Base-by-base conservation (phyloP, 2,329 filamentous ascomycete genomes). In the Aspergillus sergii region DNA sequence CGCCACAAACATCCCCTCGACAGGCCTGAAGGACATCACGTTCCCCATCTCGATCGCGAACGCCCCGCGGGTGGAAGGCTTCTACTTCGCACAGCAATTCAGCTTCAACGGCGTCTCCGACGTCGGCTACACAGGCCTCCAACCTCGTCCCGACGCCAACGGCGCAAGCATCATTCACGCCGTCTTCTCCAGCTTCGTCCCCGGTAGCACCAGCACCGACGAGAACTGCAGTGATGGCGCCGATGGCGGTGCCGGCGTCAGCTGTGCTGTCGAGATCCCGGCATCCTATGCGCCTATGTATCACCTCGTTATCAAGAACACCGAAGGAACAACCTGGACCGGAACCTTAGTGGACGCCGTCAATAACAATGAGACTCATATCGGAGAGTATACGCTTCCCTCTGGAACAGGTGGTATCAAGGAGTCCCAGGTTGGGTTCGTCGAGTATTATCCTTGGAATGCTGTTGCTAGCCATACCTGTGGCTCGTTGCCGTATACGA, bases 181-280 rank as follows among this genome's bases (percentile, higher is more conserved):
- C 34, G 74, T 71, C 21, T 74, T 76, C 66, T 76, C 73, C 41
- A 75, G 72, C 64, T 77, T 76, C 63, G 57, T 69, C 5, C 57
- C 54, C 0, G 72, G 73, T 2, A 68, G 71, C 8, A 73, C 66
- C 16, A 65, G 59, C 21, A 53, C 34, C 9, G 71, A 74, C 48
- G 41, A 43, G 0, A 71, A 75, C 61, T 75, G 73, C 67, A 59
- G 45, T 41, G 58, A 69, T 10, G 73, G 72, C 7, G 73, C 73
- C 0, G 73, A 75, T 26, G 73, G 73, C 2, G 73, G 72, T 3
- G 45, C 68, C 0, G 72, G 72, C 4, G 69, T 73, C 7, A 73
- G 69, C 58, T 74, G 72, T 45, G 56, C 63, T 4, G 63, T 74
- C 7, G 69, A 75, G 10, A 61, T 72, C 11, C 51, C 64, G 4